A percentile compares a stretch with the other conserved stretches of the same genome.
Conservation (phyloP, 345 rosid genomes). For the Limnanthes douglasii region DNA sequence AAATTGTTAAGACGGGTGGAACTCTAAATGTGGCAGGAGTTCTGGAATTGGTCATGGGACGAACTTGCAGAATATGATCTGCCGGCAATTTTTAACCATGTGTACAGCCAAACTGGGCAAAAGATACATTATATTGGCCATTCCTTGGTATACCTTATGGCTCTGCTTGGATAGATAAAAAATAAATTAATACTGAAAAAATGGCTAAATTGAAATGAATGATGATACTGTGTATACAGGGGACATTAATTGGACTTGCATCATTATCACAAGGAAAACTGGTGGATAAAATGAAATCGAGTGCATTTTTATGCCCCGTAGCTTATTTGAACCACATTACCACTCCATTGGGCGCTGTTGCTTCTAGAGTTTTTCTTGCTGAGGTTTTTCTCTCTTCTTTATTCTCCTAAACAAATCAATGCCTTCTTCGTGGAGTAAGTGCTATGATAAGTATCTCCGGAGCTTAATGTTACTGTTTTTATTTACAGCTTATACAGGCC, state of each 20-base stretch:
- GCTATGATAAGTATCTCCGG: too few relatives aligned
- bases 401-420: too few relatives aligned
- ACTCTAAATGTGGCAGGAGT: constrained; percentile 31
- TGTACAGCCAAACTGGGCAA: constrained; percentile 40
- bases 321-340: constrained; percentile 89
- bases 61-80: constrained; percentile 56
- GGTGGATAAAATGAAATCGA: constrained; percentile 45
- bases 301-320: constrained; percentile 68
- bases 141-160: constrained; percentile 40
- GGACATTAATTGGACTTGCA: constrained; percentile 64
- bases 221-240: constrained; percentile 20
- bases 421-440: too few relatives aligned
- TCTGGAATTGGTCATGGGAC: constrained; percentile 97
- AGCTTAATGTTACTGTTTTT: too few relatives aligned
- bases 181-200: too few relatives aligned
- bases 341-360: constrained; percentile 42
- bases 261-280: constrained; percentile 63
- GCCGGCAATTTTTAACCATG: constrained; percentile 57
- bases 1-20: background rate
- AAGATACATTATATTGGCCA: constrained; percentile 84
- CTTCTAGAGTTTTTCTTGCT: constrained; percentile 56
- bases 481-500: constrained; percentile 24
- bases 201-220: too few relatives aligned
- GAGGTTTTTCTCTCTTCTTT: constrained; percentile 29
- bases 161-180: background rate